These are phyloP conservation scores for Dactylellina parvicollis DNA, from an alignment of 2,329 filamentous ascomycete species.

Conservation along the genomic window DNA sequence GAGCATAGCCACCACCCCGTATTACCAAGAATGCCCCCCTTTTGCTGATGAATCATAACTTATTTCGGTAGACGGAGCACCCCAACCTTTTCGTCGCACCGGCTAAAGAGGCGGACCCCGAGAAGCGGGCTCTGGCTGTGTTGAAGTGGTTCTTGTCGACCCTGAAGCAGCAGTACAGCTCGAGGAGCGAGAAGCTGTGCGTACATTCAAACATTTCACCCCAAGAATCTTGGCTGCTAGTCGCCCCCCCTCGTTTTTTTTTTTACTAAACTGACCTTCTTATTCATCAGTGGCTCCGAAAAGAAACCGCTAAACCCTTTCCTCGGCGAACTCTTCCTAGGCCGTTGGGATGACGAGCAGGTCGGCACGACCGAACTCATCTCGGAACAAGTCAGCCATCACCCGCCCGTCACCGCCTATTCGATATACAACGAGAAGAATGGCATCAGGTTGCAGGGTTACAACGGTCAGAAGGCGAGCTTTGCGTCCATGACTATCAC, in stretches of 20 bases:
- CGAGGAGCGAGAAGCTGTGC: slow-evolving; percentile 58
- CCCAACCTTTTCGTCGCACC: slow-evolving; percentile 82
- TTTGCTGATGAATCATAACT: slow-evolving; percentile 10
- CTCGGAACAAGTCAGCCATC: slow-evolving; percentile 95
- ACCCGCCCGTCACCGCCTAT: slow-evolving; percentile 94
- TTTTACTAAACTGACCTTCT: background rate
- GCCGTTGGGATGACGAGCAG: slow-evolving; percentile 80
- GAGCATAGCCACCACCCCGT: slow-evolving; percentile 35
- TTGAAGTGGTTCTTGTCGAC: slow-evolving; percentile 96
- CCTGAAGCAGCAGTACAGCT: slow-evolving; percentile 81
- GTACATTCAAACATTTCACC: too few relatives aligned
- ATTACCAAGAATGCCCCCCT: background rate
- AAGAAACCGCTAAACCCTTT: slow-evolving; percentile 99
- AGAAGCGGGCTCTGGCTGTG: slow-evolving; percentile 85
- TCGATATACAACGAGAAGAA: slow-evolving; percentile 86
- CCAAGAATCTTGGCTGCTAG: too few relatives aligned
- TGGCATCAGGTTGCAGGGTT: slow-evolving; percentile 82
- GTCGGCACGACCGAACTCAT: slow-evolving; percentile 84
- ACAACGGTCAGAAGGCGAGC: slow-evolving; percentile 95
- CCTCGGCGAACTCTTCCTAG: slow-evolving; percentile 91
- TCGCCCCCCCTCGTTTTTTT: background rate
- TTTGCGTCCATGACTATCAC: slow-evolving; percentile 88
- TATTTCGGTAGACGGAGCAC: slow-evolving; percentile 69
- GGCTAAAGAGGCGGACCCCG: slow-evolving; percentile 78
- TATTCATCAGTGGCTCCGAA: slow-evolving; percentile 65